Base-by-base conservation (phyloP, 2,329 filamentous ascomycete species). In the Fusarium fujikuroi region DNA sequence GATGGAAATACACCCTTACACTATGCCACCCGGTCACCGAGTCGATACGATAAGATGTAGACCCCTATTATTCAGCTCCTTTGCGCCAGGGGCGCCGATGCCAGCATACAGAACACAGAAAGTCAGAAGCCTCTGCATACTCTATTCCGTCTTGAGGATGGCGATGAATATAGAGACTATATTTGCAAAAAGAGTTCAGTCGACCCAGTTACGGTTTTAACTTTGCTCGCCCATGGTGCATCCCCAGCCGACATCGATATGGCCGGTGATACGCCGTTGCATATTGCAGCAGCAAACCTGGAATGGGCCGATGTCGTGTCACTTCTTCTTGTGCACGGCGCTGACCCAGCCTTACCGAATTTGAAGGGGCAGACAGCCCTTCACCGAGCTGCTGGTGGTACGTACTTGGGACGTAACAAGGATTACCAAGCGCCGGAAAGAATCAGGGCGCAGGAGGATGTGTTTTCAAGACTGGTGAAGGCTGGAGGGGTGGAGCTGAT, bases 1-100 rank as follows among this genome's bases (percentile, higher is more conserved):
- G 4, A 39, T 15, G 43, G 60, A 3, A 21, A 63, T 47, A 63
- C 53, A 21, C 34, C 60, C 5, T 63, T 63, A 1, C 42, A 63
- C n/a, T 34, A 63, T 18, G 43, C 53, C 9, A 40, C 58, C n/a
- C 0, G 23, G 2, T 32, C 25, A 42, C 18, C 18, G 16, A 39
- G 37, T 32, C 52, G 28, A 32, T 1, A 42, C 15, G 19, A n/a
- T 30, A 32, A 39, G 23, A 23, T 32, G 15, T 52, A 40, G 12
- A 43, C 7, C 4, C 7, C 19, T 1, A 37, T 37, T 0, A 2
- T 42, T 2, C 25, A 6, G 1, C 3, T 54, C 7, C 30, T 61
- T 0, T 61, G 58, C 5, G 14, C 52, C 1, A 43, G 3, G 1
- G 58, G 47, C 10, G 23, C 30, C 1, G 47, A 61, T 12, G 37